Percentiles rank a stretch among this genome's conserved stretches.
phyloP scores from a whole-genome alignment of 805 yeast genomes.

The Candida ulmi region DNA sequence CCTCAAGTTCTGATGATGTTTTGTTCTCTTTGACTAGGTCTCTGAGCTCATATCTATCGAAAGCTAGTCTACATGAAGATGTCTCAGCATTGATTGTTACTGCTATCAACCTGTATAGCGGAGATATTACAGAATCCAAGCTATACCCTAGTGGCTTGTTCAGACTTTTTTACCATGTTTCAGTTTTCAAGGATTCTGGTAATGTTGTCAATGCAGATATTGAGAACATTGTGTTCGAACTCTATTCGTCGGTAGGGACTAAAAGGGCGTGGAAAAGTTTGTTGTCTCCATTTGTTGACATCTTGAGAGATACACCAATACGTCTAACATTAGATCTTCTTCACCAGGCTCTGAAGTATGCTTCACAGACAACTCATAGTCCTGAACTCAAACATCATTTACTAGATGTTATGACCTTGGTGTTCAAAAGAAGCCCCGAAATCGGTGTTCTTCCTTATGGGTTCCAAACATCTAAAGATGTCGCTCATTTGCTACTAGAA shows the following conservation, averaged over 20 bases:
- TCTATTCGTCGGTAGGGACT: slow-evolving; percentile 1
- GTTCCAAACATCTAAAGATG: slow-evolving; percentile 7
- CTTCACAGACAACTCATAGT: slow-evolving; percentile 3
- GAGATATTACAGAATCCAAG: neutral
- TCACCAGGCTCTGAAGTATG: slow-evolving; percentile 6
- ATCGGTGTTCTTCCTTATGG: slow-evolving; percentile 2
- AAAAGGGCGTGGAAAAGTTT: slow-evolving; percentile 10
- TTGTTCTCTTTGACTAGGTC: slow-evolving; percentile 13
- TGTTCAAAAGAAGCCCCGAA: slow-evolving; percentile 7
- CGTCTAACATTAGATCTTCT: slow-evolving; percentile 5
- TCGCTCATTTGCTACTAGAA: slow-evolving; percentile 11
- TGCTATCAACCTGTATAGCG: slow-evolving; percentile 11
- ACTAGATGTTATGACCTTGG: slow-evolving; percentile 9
- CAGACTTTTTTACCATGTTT: slow-evolving; percentile 15
- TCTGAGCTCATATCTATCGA: slow-evolving; percentile 14
- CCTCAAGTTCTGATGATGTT: slow-evolving; percentile 11
- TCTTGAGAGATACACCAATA: slow-evolving; percentile 1
- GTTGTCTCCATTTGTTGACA: slow-evolving; percentile 9
- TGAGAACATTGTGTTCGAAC: neutral
- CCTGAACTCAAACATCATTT: slow-evolving; percentile 2
- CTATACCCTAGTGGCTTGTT: slow-evolving; percentile 14
- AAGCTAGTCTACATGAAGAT: slow-evolving; percentile 20
- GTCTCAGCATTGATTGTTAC: slow-evolving; percentile 21
- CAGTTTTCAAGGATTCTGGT: slow-evolving; percentile 3
- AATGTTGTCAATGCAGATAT: neutral